A percentile compares a stretch with the other conserved stretches of the same genome.
Conservation (phyloP, 495 filamentous ascomycete genomes). For the Amphirosellinia nigrospora region DNA sequence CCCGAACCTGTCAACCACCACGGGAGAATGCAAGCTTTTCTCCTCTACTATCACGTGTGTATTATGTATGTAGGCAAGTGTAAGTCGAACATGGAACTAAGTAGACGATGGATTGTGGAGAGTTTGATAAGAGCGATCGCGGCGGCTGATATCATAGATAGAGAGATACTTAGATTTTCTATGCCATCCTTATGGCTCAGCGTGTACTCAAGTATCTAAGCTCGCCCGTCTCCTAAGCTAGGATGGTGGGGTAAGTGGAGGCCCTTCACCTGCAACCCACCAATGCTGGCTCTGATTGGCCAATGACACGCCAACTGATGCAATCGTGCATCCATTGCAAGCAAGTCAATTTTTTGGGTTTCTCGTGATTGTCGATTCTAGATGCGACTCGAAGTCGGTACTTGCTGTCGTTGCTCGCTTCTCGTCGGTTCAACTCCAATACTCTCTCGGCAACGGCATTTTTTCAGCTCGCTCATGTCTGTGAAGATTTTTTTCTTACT, state of each 20-base stretch:
- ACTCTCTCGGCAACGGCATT: not conserved
- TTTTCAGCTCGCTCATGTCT: not conserved
- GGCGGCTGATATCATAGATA: not conserved
- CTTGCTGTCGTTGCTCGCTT: constrained; percentile 14
- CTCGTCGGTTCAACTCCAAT: not conserved
- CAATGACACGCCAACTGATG: constrained; percentile 3
- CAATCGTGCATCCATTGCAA: constrained; percentile 8
- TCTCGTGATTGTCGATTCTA: not conserved
- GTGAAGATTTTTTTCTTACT: not conserved
- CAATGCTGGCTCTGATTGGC: not conserved
- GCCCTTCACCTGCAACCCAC: not conserved
- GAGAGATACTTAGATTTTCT: not conserved
- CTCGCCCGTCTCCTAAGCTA: not conserved
- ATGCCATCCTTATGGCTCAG: not conserved
- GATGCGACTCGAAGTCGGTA: constrained; percentile 11
- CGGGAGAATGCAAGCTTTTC: not conserved
- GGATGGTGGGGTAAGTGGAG: constrained; percentile 5
- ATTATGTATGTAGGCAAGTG: not conserved
- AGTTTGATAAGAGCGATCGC: not conserved
- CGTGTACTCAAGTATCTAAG: not conserved
- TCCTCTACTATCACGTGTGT: constrained; percentile 5
- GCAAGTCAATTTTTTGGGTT: constrained; percentile 1
- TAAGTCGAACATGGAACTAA: not conserved
- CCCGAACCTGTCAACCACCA: not conserved
- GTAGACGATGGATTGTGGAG: not conserved